These are phyloP conservation scores for Alternaria solani DNA, from an alignment of 2,329 filamentous ascomycete genomes.

Conservation along the genomic window DNA sequence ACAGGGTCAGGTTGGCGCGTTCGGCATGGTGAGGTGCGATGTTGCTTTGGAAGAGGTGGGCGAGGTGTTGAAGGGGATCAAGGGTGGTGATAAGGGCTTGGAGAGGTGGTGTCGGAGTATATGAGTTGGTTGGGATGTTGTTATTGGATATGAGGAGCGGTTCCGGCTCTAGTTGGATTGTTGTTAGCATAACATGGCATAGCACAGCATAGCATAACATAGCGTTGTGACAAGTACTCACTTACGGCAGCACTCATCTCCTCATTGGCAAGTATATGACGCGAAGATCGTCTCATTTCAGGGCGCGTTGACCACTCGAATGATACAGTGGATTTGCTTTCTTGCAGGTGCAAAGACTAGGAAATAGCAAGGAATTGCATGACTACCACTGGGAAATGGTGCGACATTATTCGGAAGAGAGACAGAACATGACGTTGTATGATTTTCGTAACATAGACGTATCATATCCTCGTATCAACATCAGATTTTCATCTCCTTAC, in stretches of 20 bases:
- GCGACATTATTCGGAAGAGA: not conserved
- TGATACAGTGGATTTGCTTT: not conserved
- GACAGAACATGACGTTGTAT: not conserved
- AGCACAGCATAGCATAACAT: not conserved
- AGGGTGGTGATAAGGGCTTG: slow-evolving; percentile 62
- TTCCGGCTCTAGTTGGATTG: not conserved
- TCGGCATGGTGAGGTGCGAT: slow-evolving; percentile 71
- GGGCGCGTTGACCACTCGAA: not conserved
- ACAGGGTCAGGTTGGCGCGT: slow-evolving; percentile 35
- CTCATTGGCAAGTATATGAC: not conserved
- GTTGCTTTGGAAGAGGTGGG: slow-evolving; percentile 80
- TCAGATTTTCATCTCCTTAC: not conserved
- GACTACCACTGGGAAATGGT: not conserved
- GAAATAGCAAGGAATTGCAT: not conserved
- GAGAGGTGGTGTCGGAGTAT: slow-evolving; percentile 71
- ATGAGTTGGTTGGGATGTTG: not conserved
- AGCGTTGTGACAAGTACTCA: not conserved
- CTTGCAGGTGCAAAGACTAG: not conserved
- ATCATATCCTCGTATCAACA: not conserved
- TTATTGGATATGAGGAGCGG: not conserved
- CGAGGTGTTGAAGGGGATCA: slow-evolving; percentile 56
- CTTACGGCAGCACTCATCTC: not conserved
- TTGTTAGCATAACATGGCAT: not conserved
- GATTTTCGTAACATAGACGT: not conserved
- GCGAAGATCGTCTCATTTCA: not conserved